Evolutionary conservation across 768 basidiomycete species (phyloP), one percentile per base, ranked within the genome.

Genomic region (Tulasnella sp.): DNA sequence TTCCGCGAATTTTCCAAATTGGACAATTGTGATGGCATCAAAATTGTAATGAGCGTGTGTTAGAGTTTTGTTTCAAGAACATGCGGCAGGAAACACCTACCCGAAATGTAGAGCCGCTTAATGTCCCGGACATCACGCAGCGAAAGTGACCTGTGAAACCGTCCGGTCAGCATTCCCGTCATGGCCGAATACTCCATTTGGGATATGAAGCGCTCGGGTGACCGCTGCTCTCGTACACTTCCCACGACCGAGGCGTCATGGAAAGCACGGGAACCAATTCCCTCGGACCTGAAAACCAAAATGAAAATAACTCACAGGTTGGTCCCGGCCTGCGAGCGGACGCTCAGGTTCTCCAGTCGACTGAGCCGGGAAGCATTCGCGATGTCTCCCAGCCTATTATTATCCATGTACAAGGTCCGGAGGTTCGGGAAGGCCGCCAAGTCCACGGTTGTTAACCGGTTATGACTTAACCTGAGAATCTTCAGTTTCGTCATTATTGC

Each of bases 321-420:
- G 68, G 89, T 87, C 81, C 91, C 92, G 83, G 89, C 88, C 86
- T 99, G 97, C 85, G 96, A 95, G 85, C 98, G 90, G 87, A 98
- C 82, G 83, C 94, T 96, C 75, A 99, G 88, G 83, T 95, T 95
- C 85, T 98, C 96, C 83, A 99, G 87, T 85, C 90, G 93, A 75
- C 84, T 86, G 82, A 94, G 86, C 21, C 89, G 87, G 80, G 89
- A 88, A 83, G 90, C 78, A 9, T 78, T 81, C 39, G 68, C 44
- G 36, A 87, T 74, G 0, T 52, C 74, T 3, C 80, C 77, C 14
- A 88, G 83, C 12, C 81, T 85, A 84, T 98, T 97, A 85, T 92
- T 92, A 87, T 99, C 98, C 85, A 94, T 91, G 85, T 98, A 98
- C 19, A 99, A 89, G 84, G 94, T 97, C 82, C 96, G 91, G 83